Percentiles rank a stretch among this genome's conserved stretches.
These are phyloP conservation scores for Microbotryomycetes sp. DNA, from an alignment of 1,284 basidiomycete genomes.

Conservation along the genomic window DNA sequence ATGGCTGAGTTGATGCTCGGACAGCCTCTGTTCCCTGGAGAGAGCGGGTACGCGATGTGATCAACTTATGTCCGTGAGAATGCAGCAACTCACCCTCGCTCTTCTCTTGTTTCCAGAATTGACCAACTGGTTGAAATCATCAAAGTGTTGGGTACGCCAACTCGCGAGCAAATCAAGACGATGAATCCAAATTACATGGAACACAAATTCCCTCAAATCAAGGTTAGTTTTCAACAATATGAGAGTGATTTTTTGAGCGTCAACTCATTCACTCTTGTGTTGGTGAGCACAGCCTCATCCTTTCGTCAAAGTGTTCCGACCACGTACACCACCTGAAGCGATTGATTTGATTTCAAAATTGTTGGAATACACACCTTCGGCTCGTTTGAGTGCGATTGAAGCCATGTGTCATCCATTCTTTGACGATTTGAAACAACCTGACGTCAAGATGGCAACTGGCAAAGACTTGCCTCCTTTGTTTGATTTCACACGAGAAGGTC, in stretches of 20 bases:
- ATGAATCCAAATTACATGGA: conserved; percentile 99
- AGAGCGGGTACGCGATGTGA: conserved; percentile 58
- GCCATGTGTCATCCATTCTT: conserved; percentile 90
- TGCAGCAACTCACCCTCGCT: conserved; percentile 93
- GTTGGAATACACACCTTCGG: conserved; percentile 93
- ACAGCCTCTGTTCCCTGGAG: conserved; percentile 96
- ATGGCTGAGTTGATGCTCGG: conserved; percentile 99
- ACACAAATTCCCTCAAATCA: conserved; percentile 99
- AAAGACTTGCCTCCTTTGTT: conserved; percentile 92
- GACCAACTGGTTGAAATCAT: conserved; percentile 99
- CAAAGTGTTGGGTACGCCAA: conserved; percentile 97
- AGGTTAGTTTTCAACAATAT: conserved; percentile 71
- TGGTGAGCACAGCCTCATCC: conserved; percentile 42
- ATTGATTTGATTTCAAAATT: conserved; percentile 93
- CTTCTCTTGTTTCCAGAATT: conserved; percentile 97
- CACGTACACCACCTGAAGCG: conserved; percentile 89
- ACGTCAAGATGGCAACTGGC: conserved; percentile 90
- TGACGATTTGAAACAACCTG: conserved; percentile 85
- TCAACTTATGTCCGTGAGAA: background rate
- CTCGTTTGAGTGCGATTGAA: conserved; percentile 84
- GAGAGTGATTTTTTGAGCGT: too few species aligned
- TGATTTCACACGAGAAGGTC: conserved; percentile 92
- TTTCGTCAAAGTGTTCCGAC: conserved; percentile 81
- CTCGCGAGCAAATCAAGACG: conserved; percentile 99
- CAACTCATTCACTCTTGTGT: too few species aligned